These are phyloP conservation scores for Penicillium corylophilum DNA, from an alignment of 2,329 filamentous ascomycete species.

Conservation along the genomic window DNA sequence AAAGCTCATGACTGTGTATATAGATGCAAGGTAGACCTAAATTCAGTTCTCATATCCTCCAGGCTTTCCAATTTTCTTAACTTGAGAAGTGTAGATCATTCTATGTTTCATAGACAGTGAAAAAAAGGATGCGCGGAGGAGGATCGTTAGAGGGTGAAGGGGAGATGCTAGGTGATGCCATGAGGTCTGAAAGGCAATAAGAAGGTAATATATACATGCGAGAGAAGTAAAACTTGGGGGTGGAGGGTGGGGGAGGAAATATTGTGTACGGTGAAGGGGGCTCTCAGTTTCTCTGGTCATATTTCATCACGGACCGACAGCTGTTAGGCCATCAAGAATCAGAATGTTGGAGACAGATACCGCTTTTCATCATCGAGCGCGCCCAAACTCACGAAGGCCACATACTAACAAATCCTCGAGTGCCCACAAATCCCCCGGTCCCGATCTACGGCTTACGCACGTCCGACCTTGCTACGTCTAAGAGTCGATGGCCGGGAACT, in stretches of 20 bases:
- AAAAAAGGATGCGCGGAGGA: too few relatives aligned
- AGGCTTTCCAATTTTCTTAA: background rate
- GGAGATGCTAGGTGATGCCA: too few relatives aligned
- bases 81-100: too few relatives aligned
- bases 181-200: too few relatives aligned
- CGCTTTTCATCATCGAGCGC: background rate
- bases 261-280: too few relatives aligned
- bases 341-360: background rate
- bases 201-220: too few relatives aligned
- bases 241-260: too few relatives aligned
- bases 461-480: background rate
- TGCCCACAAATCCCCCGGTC: background rate
- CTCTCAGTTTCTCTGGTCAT: background rate
- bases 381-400: background rate
- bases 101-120: too few relatives aligned
- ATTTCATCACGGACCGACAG: background rate
- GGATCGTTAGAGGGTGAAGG: too few relatives aligned
- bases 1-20: slow-evolving; percentile 7
- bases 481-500: too few relatives aligned
- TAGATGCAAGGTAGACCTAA: background rate
- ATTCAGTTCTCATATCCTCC: background rate
- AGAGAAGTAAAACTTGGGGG: too few relatives aligned
- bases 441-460: background rate
- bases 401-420: too few relatives aligned
- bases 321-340: background rate